Conservation (phyloP, 495 filamentous ascomycete species). For the Emericellopsis terricola region DNA sequence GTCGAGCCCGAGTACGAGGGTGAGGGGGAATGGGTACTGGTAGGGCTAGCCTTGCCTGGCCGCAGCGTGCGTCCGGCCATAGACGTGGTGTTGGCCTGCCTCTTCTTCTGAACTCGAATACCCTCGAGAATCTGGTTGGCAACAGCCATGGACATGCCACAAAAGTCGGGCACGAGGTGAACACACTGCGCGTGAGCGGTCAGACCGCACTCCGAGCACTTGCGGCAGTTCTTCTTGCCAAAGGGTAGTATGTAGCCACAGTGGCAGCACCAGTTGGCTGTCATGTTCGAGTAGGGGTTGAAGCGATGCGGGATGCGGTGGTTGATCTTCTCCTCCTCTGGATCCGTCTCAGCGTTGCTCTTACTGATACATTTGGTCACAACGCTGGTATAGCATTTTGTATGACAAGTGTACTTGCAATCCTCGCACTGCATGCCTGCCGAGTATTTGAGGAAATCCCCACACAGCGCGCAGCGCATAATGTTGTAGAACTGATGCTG, state of each 20-base stretch:
- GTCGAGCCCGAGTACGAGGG: conserved; percentile 14
- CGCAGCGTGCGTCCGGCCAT: conserved; percentile 52
- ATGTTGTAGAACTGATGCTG: conserved; percentile 99
- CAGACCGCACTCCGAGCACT: conserved; percentile 88
- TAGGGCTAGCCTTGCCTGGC: conserved; percentile 22
- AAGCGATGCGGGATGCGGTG: conserved; percentile 97
- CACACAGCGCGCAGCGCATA: conserved; percentile 97
- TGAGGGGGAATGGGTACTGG: conserved; percentile 10
- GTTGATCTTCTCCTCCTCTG: conserved; percentile 98
- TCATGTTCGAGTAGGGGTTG: conserved; percentile 83
- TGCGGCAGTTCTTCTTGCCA: conserved; percentile 82
- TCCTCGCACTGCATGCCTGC: conserved; percentile 98
- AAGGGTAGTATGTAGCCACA: conserved; percentile 96
- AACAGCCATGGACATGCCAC: conserved; percentile 96
- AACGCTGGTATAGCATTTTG: conserved; percentile 90
- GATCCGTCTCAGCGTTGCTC: conserved; percentile 93
- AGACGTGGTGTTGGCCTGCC: conserved; percentile 29
- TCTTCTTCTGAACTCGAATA: conserved; percentile 40
- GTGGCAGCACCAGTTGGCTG: conserved; percentile 98
- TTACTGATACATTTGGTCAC: conserved; percentile 99
- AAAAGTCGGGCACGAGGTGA: conserved; percentile 96
- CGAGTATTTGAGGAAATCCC: conserved; percentile 95
- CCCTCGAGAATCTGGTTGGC: conserved; percentile 80
- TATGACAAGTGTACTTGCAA: conserved; percentile 98
- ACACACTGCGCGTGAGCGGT: conserved; percentile 83